Evolutionary conservation across 257 asterid species (phyloP), one percentile per base, ranked within the genome.

Genomic region (Paulownia fortunei): DNA sequence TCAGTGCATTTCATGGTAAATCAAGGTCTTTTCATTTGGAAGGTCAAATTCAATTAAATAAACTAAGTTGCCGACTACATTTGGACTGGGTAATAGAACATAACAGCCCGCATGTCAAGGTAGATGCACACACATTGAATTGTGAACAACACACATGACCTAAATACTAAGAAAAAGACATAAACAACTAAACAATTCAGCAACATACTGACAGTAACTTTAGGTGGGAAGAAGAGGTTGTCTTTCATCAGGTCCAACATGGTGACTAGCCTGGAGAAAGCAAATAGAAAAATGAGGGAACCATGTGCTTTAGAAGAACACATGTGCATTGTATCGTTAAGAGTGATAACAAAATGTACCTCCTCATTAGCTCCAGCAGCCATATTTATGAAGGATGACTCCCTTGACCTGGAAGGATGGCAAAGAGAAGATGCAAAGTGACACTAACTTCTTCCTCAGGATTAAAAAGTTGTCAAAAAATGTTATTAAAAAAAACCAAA

Each of bases 291-390:
- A 61, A 77, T 18, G 65, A 41, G 76, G 51, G 55, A 80, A 74
- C 15, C 30, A 11, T 44, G 75, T 32, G 32, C 59, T 72, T 59
- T 18, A 18, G 77, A 80, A 82, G 36, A 67, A 36, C 3, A 66
- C 30, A 60, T 24, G 77, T 64, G 26, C 24, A 49, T 42, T 44
- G 77, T 72, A 82, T 69, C 76, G 39, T 71, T 47, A 55, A 75
- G 69, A 84, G 32, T 73, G 66, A 65, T 19, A 73, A 34, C 18
- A 27, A 56, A 51, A 68, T 73, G 74, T 85, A 92, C 99, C 84
- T 96, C 98, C 51, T 94, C 96, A 75, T 89, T 86, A 37, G 98
- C 97, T 51, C 97, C 98, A 27, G 99, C 97, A 18, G 97, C 87
- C 88, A 96, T 90, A 70, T 94, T 84, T 76, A 96, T 80, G 82